phyloP scores from a whole-genome alignment of 148 eudicot genomes.

The Camellia granthamiana region DNA sequence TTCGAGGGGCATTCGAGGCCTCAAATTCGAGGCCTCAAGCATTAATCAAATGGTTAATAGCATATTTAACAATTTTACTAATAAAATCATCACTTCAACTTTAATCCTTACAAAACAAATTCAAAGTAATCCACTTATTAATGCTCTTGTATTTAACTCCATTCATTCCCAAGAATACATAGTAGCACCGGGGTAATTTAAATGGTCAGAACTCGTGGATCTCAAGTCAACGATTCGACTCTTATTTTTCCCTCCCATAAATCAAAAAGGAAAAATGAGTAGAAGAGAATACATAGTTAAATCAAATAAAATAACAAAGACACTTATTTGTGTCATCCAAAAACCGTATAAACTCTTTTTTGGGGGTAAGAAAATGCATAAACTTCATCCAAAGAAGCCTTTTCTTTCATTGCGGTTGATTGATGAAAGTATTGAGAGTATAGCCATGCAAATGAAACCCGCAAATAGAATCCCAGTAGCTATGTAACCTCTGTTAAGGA shows the following conservation, averaged over 20 bases:
- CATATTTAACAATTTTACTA: too few relatives aligned
- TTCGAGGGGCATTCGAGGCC: neutral
- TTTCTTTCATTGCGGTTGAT: neutral
- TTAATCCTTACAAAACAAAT: neutral
- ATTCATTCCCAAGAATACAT: neutral
- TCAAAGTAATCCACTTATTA: too few relatives aligned
- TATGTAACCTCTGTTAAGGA: constrained; percentile 9
- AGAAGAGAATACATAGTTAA: neutral
- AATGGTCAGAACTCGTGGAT: neutral
- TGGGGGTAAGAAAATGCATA: neutral
- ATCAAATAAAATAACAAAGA: neutral
- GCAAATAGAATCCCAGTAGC: neutral
- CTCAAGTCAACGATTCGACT: neutral
- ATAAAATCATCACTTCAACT: neutral
- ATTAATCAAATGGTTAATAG: neutral
- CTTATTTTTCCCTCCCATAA: neutral
- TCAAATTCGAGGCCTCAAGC: neutral
- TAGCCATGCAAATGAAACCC: neutral
- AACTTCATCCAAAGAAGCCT: neutral
- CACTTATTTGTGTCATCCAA: neutral
- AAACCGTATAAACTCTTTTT: neutral
- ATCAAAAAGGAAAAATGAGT: too few relatives aligned
- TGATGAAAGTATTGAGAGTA: neutral
- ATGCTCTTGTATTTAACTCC: neutral
- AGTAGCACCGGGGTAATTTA: neutral